A percentile compares a stretch with the other conserved stretches of the same genome.
These are phyloP conservation scores for Coffea canephora DNA, from an alignment of 257 asterid genomes.

Conservation along the genomic window DNA sequence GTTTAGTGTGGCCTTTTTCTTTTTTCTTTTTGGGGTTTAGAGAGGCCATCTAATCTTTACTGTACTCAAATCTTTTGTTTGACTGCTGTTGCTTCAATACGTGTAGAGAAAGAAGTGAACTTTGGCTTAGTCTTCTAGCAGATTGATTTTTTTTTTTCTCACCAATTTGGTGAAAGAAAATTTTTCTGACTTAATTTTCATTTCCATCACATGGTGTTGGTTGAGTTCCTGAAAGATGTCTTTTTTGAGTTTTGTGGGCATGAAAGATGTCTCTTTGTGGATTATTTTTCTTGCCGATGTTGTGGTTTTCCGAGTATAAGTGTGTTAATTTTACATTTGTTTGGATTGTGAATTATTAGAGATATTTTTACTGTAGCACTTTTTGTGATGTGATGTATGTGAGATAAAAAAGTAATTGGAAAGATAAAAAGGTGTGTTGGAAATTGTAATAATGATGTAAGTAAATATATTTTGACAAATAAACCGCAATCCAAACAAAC, in stretches of 20 bases:
- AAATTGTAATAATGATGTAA: no score
- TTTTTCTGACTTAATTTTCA: background rate
- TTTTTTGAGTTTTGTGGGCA: background rate
- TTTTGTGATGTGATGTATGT: no score
- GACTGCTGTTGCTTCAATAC: background rate
- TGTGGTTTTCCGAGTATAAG: background rate
- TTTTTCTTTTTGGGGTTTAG: background rate
- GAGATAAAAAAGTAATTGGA: no score
- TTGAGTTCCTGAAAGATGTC: background rate
- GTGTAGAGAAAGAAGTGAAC: background rate
- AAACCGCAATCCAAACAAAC: no score
- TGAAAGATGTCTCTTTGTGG: background rate
- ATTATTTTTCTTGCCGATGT: background rate
- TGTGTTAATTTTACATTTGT: no score
- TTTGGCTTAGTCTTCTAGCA: constrained; percentile 9
- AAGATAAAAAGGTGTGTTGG: no score
- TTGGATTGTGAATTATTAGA: no score
- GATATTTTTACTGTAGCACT: no score
- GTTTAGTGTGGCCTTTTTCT: background rate
- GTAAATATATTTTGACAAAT: no score
- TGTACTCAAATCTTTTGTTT: background rate
- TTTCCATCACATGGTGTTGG: background rate
- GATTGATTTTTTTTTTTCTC: constrained; percentile 1
- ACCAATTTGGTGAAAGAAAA: background rate
- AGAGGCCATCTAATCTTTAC: background rate